These are phyloP conservation scores for Diddensiella caesifluorescens DNA, from an alignment of 805 yeast species.

Conservation along the genomic window DNA sequence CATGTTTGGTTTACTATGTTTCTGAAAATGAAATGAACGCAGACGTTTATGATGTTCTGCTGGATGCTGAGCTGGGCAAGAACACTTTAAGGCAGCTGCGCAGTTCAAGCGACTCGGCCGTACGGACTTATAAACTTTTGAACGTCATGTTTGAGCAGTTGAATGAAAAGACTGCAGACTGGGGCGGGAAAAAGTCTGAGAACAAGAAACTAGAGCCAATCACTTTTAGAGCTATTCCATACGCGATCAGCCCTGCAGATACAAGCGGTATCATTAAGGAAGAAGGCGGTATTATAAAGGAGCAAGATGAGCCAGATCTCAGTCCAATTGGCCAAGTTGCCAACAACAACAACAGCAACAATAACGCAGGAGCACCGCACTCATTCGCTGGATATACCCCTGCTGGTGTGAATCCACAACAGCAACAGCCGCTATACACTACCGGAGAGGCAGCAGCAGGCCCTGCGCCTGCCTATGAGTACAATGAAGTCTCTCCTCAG, in stretches of 20 bases:
- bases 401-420: neutral
- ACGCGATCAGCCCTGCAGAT: neutral
- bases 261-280: conserved; percentile 1
- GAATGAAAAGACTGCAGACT: conserved; percentile 21
- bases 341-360: neutral
- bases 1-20: conserved; percentile 75
- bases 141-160: conserved; percentile 48
- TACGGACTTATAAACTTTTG: conserved; percentile 71
- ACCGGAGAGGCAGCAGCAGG: neutral
- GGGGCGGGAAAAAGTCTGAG: conserved; percentile 2
- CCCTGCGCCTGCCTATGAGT: neutral
- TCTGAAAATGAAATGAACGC: conserved; percentile 42
- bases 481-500: too few relatives aligned
- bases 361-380: neutral
- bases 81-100: conserved; percentile 65
- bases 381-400: neutral
- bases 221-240: neutral
- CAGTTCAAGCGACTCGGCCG: conserved; percentile 71
- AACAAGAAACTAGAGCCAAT: conserved; percentile 1
- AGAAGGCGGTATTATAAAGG: conserved; percentile 5
- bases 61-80: conserved; percentile 79
- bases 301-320: too few relatives aligned
- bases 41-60: conserved; percentile 42
- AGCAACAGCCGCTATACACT: neutral
- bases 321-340: too few relatives aligned